A percentile compares a stretch with the other conserved stretches of the same genome.
These are phyloP conservation scores for Paraleonurus japonicus DNA, from an alignment of 257 asterid genomes.

Conservation along the genomic window DNA sequence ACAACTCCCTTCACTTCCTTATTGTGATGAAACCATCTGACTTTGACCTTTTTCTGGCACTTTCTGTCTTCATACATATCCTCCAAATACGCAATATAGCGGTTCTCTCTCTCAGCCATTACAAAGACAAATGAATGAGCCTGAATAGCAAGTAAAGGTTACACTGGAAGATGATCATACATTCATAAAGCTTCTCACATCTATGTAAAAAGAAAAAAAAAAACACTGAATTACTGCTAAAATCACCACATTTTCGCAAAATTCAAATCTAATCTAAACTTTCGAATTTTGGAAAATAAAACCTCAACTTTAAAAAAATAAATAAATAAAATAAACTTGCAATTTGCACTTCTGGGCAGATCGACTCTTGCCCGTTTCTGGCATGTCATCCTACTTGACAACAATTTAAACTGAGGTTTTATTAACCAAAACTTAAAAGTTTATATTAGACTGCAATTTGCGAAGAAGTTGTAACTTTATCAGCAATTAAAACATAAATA, in stretches of 20 bases:
- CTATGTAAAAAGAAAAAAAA: background rate
- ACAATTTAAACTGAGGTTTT: no score
- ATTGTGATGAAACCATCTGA: constrained; percentile 94
- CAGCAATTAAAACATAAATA: background rate
- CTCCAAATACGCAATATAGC: constrained; percentile 81
- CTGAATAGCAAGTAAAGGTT: constrained; percentile 37
- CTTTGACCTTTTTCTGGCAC: constrained; percentile 91
- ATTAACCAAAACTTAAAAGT: background rate
- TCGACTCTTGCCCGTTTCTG: background rate
- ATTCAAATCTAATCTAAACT: background rate
- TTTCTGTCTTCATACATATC: constrained; percentile 98
- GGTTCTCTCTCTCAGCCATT: constrained; percentile 94
- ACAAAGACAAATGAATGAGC: constrained; percentile 83
- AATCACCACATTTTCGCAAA: no score
- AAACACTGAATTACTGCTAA: no score
- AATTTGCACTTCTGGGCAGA: background rate
- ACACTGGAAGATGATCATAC: background rate
- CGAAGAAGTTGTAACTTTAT: no score
- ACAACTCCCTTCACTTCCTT: constrained; percentile 81
- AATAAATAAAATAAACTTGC: no score
- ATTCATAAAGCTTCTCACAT: constrained; percentile 13
- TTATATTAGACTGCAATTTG: no score
- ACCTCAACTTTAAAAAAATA: no score
- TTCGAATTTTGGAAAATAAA: background rate
- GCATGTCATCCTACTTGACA: background rate